These are phyloP conservation scores for Furcasterigmium sp. DNA, from an alignment of 2,329 filamentous ascomycete species.

Conservation along the genomic window DNA sequence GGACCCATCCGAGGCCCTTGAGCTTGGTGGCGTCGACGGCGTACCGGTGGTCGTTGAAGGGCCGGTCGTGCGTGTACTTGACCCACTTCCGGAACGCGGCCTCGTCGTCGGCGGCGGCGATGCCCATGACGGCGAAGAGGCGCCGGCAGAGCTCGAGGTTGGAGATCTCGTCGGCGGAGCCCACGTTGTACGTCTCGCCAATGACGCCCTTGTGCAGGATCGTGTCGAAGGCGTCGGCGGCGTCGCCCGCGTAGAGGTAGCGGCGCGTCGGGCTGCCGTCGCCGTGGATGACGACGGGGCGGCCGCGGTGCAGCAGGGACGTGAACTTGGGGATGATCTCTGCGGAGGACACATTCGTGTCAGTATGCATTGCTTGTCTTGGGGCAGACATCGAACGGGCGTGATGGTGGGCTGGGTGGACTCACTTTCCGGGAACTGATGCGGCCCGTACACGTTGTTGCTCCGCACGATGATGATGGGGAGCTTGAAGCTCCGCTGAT, in stretches of 20 bases:
- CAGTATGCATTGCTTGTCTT: no score
- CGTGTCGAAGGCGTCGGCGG: constrained; percentile 76
- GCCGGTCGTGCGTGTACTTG: constrained; percentile 70
- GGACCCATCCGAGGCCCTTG: constrained; percentile 61
- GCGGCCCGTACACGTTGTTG: constrained; percentile 82
- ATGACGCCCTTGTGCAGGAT: constrained; percentile 72
- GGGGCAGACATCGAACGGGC: no score
- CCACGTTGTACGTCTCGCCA: constrained; percentile 78
- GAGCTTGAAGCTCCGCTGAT: constrained; percentile 76
- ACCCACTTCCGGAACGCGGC: constrained; percentile 59
- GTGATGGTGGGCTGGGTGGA: no score
- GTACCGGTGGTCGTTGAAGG: constrained; percentile 72
- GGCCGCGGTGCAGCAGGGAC: constrained; percentile 60
- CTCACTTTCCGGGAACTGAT: constrained; percentile 80
- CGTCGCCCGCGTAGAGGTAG: constrained; percentile 75
- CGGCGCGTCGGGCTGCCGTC: constrained; percentile 69
- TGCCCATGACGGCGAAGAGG: constrained; percentile 57
- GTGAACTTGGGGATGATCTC: constrained; percentile 83
- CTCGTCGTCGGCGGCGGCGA: constrained; percentile 44
- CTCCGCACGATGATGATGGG: constrained; percentile 75
- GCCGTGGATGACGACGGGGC: constrained; percentile 69
- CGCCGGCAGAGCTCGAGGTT: constrained; percentile 64
- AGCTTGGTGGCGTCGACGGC: constrained; percentile 67
- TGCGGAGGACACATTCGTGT: constrained; percentile 29
- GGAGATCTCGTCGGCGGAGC: constrained; percentile 71